Percentiles rank a stretch among this genome's conserved stretches.
These are phyloP conservation scores for Chaetomiaceae sp. DNA, from an alignment of 2,329 filamentous ascomycete species.

Conservation along the genomic window DNA sequence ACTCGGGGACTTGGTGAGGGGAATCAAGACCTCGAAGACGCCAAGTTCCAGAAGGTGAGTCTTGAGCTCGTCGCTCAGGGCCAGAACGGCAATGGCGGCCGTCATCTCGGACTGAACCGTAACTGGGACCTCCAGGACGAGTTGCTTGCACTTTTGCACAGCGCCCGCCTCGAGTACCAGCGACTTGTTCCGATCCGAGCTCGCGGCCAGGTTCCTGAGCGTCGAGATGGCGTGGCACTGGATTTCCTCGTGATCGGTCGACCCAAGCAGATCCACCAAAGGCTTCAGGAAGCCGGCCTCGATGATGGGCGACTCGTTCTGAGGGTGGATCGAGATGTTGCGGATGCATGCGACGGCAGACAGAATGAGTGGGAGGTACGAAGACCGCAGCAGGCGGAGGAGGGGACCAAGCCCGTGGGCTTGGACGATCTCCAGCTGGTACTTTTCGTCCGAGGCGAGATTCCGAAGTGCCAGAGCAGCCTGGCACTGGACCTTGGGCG, in stretches of 20 bases:
- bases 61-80: constrained; percentile 93
- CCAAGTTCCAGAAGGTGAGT: constrained; percentile 83
- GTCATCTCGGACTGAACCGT: constrained; percentile 99
- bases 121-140: constrained; percentile 87
- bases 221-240: constrained; percentile 99
- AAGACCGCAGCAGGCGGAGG: constrained; percentile 85
- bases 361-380: constrained; percentile 90
- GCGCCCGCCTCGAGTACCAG: constrained; percentile 95
- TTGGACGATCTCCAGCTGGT: constrained; percentile 94
- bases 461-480: constrained; percentile 91
- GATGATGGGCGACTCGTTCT: constrained; percentile 98
- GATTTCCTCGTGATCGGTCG: constrained; percentile 96
- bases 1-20: constrained; percentile 88
- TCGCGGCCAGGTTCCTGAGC: constrained; percentile 88
- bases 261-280: constrained; percentile 86
- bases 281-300: constrained; percentile 94
- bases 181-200: constrained; percentile 95
- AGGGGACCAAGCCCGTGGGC: constrained; percentile 80
- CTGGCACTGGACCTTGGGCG: constrained; percentile 96
- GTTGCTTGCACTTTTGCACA: constrained; percentile 96
- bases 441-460: constrained; percentile 95
- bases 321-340: constrained; percentile 96
- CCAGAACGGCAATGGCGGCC: constrained; percentile 94
- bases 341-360: constrained; percentile 97
- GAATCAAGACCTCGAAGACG: constrained; percentile 94